phyloP scores from a whole-genome alignment of 2,329 filamentous ascomycete genomes.

The Pseudogymnoascus sp. region DNA sequence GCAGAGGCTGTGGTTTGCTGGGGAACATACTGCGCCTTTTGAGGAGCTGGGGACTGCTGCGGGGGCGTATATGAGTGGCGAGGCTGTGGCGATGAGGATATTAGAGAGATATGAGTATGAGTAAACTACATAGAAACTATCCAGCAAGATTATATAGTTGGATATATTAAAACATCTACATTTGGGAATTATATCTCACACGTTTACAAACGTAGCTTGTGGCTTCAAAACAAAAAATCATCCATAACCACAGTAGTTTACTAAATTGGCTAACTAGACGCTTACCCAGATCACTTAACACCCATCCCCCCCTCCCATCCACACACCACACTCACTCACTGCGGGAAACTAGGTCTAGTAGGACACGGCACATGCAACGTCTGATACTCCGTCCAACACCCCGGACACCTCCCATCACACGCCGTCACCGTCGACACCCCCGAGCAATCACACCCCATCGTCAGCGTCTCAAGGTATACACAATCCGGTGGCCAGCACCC shows the following conservation, averaged over 20 bases:
- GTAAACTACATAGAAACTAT: background rate
- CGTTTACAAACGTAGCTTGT: background rate
- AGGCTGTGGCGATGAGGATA: slow-evolving; percentile 64
- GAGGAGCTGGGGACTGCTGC: slow-evolving; percentile 81
- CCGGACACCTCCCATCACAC: slow-evolving; percentile 1
- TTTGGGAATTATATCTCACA: background rate
- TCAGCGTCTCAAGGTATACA: background rate
- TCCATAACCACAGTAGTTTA: background rate
- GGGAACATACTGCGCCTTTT: slow-evolving; percentile 78
- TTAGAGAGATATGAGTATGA: slow-evolving; percentile 43
- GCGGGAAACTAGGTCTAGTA: background rate
- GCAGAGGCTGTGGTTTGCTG: slow-evolving; percentile 52
- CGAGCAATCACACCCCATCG: background rate
- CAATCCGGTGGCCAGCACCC: background rate
- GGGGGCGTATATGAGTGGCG: slow-evolving; percentile 87
- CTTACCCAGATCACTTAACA: background rate
- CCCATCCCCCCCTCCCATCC: background rate
- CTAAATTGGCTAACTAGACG: background rate
- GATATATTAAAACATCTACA: background rate
- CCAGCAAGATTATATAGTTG: background rate
- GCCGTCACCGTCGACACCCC: background rate
- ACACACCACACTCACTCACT: background rate
- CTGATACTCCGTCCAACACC: background rate
- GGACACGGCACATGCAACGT: background rate
- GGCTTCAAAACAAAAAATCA: background rate